Conservation (phyloP, 345 rosid species). For the Abelmoschus esculentus region DNA sequence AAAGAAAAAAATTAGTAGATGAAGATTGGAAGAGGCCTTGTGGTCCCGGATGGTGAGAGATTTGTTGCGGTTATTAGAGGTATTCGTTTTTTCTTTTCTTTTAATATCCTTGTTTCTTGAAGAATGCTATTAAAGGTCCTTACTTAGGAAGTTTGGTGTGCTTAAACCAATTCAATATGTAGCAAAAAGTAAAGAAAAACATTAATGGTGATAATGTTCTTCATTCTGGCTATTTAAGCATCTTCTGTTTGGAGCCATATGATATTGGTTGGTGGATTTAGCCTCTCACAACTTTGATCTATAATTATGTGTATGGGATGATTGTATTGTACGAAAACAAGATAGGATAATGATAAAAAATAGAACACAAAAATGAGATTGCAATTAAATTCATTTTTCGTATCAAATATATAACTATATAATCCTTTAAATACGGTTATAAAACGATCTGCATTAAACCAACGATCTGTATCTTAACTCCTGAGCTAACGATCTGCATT, state of each 20-base stretch:
- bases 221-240: not conserved
- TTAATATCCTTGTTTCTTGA: not conserved
- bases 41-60: constrained; percentile 7
- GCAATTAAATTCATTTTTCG: no score
- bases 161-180: not conserved
- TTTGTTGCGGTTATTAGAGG: constrained; percentile 3
- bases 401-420: no score
- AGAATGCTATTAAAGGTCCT: not conserved
- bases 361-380: not conserved
- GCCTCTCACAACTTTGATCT: not conserved
- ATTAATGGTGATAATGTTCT: not conserved
- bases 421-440: no score
- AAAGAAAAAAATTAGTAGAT: not conserved
- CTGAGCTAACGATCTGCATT: no score
- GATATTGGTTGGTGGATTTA: not conserved
- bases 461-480: no score
- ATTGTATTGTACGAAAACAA: not conserved
- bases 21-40: not conserved
- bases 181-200: not conserved
- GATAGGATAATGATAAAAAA: not conserved
- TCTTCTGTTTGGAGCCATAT: not conserved
- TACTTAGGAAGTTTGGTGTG: not conserved
- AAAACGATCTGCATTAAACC: no score
- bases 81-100: not conserved
- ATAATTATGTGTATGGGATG: not conserved